Conservation (phyloP, 129 eudicot genomes). For the Lonicera japonica region DNA sequence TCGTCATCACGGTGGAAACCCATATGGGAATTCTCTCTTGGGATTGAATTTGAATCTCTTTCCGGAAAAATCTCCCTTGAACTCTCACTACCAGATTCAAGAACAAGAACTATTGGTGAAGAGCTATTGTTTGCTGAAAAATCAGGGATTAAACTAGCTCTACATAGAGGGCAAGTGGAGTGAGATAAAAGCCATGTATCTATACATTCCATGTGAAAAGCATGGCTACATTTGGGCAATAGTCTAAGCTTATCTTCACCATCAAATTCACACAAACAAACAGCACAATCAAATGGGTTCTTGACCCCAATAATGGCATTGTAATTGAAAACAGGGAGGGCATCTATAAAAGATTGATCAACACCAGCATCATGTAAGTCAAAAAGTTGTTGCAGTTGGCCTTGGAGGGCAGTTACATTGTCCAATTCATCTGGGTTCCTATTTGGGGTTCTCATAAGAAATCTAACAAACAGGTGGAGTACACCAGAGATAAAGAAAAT, state of each 20-base stretch:
- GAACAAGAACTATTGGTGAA: conserved; percentile 68
- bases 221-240: conserved; percentile 91
- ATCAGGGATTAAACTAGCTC: conserved; percentile 62
- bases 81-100: conserved; percentile 75
- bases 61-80: conserved; percentile 48
- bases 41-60: conserved; percentile 27
- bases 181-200: conserved; percentile 98
- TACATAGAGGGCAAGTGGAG: conserved; percentile 96
- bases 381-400: conserved; percentile 82
- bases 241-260: conserved; percentile 66
- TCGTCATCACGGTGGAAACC: conserved; percentile 29
- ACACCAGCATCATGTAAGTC: conserved; percentile 86
- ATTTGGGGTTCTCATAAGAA: conserved; percentile 43
- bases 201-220: conserved; percentile 88
- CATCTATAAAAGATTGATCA: conserved; percentile 83
- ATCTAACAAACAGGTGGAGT: conserved; percentile 82
- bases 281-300: conserved; percentile 96
- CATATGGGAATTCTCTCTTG: conserved; percentile 41
- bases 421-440: conserved; percentile 71
- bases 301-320: conserved; percentile 70
- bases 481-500: conserved; percentile 76
- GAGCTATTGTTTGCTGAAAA: conserved; percentile 28
- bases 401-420: conserved; percentile 76
- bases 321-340: conserved; percentile 77
- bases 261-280: conserved; percentile 88